Evolutionary conservation across 2,329 filamentous ascomycete genomes (phyloP).

Genomic region (Rhynchosporium secalis): DNA sequence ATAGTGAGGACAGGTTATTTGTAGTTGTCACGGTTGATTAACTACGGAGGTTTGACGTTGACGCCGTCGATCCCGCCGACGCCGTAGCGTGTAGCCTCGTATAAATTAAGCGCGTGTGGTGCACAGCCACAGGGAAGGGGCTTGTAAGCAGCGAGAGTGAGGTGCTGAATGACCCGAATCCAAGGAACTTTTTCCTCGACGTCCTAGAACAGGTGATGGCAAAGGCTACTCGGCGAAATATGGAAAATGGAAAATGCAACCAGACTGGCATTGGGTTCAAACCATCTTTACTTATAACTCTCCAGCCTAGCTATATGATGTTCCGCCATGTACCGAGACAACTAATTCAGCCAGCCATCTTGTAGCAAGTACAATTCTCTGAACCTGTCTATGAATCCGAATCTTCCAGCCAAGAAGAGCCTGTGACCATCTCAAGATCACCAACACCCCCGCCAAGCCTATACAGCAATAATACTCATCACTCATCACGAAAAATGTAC

Average conservation of each 20-base stretch:
- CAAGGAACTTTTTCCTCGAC: background rate
- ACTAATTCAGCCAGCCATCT: no score
- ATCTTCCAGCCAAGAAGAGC: background rate
- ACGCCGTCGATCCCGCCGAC: constrained; percentile 25
- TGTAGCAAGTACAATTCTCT: background rate
- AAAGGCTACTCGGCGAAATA: no score
- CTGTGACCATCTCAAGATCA: background rate
- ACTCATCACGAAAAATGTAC: constrained; percentile 82
- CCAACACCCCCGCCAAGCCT: background rate
- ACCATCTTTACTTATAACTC: no score
- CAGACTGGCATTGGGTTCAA: no score
- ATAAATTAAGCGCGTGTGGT: constrained; percentile 21
- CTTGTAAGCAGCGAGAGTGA: constrained; percentile 5
- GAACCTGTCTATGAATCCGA: no score
- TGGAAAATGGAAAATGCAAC: no score
- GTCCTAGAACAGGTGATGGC: background rate
- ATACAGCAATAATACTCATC: constrained; percentile 15
- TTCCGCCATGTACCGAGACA: no score
- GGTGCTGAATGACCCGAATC: constrained; percentile 2
- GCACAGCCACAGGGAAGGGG: constrained; percentile 27
- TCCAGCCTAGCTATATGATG: no score
- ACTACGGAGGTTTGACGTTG: constrained; percentile 6
- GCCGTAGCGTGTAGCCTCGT: constrained; percentile 5
- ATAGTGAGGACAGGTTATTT: constrained; percentile 15
- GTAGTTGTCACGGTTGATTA: constrained; percentile 26